These are phyloP conservation scores for Zalaria sp. DNA, from an alignment of 2,329 filamentous ascomycete genomes.

Conservation along the genomic window DNA sequence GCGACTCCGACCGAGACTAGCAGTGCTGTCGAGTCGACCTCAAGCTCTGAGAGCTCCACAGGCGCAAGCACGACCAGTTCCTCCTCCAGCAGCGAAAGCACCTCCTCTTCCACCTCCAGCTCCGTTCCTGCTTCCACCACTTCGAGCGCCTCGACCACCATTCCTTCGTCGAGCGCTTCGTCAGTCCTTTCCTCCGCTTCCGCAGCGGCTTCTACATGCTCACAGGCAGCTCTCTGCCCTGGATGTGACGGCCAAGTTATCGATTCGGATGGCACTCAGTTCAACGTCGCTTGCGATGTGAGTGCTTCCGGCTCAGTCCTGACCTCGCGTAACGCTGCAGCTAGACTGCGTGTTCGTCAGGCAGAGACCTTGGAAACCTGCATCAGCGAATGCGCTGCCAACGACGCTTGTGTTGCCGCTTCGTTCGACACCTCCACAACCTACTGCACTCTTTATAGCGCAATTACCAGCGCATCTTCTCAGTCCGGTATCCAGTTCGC, in stretches of 20 bases:
- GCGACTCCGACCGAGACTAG: conserved; percentile 2
- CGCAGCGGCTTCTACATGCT: background rate
- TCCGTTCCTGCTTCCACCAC: background rate
- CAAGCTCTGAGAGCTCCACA: conserved; percentile 1
- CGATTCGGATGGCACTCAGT: background rate
- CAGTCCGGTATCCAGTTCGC: background rate
- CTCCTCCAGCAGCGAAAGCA: background rate
- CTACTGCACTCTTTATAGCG: background rate
- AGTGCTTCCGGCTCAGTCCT: background rate
- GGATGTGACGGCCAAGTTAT: background rate
- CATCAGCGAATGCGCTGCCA: background rate
- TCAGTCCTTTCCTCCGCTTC: background rate
- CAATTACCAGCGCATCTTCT: background rate
- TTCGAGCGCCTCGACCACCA: background rate
- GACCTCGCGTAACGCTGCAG: too few relatives aligned
- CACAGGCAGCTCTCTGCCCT: background rate
- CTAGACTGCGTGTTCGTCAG: background rate
- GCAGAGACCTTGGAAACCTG: background rate
- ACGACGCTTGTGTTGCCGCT: background rate
- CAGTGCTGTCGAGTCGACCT: conserved; percentile 1
- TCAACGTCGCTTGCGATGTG: background rate
- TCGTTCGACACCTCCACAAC: background rate
- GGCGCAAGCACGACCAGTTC: background rate
- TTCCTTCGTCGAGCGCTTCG: background rate
- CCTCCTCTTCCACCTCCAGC: background rate